Evolutionary conservation across 257 asterid genomes (phyloP).

Genomic region (Solanum boliviense): DNA sequence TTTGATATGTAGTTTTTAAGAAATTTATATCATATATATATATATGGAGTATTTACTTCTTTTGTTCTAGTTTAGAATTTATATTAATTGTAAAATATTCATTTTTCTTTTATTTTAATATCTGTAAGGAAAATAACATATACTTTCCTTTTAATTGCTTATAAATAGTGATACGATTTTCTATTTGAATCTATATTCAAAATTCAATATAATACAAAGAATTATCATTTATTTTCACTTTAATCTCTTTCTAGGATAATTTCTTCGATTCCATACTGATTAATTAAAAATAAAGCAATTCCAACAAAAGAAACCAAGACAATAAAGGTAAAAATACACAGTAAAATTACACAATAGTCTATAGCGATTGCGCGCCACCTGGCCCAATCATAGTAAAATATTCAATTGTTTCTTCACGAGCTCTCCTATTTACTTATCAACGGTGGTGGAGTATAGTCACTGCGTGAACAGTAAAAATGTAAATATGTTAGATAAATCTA

Average conservation of each 20-base stretch:
- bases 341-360: background rate
- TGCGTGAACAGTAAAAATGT: background rate
- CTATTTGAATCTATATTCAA: background rate
- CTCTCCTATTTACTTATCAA: background rate
- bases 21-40: background rate
- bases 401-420: background rate
- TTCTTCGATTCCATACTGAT: fast-evolving
- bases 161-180: background rate
- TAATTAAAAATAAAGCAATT: too few relatives aligned
- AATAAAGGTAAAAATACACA: too few relatives aligned
- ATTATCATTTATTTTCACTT: background rate
- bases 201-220: background rate
- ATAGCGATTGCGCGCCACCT: fast-evolving
- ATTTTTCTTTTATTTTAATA: fast-evolving
- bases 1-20: too few relatives aligned
- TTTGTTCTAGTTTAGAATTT: too few relatives aligned
- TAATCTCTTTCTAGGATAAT: background rate
- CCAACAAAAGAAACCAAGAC: fast-evolving
- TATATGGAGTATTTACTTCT: background rate
- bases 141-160: background rate
- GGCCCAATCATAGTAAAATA: background rate
- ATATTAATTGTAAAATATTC: background rate
- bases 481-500: background rate
- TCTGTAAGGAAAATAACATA: background rate
- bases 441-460: background rate